Percentiles rank a stretch among this genome's conserved stretches.
Evolutionary conservation across 164 flowering plant species (phyloP).

Genomic region (Nelumbo lutea): DNA sequence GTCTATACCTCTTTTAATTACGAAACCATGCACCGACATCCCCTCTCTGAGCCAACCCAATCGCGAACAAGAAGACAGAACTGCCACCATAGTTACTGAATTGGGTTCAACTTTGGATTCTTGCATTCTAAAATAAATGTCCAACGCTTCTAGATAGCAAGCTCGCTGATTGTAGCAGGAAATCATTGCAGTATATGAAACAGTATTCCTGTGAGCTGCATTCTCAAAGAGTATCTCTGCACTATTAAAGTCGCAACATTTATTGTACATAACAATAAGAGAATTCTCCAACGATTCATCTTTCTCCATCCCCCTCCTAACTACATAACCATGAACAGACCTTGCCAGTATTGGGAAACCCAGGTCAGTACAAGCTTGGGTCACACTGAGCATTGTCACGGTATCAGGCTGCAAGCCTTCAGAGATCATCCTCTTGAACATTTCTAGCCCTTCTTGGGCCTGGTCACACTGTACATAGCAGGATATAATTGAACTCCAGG

Average conservation of each 20-base stretch:
- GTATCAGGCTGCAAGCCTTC: slow-evolving; percentile 46
- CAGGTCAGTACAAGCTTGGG: slow-evolving; percentile 60
- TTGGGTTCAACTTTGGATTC: slow-evolving; percentile 34
- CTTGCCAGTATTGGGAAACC: slow-evolving; percentile 37
- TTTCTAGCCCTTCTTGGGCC: slow-evolving; percentile 36
- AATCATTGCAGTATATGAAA: slow-evolving; percentile 64
- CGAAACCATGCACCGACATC: slow-evolving; percentile 57
- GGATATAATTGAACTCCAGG: slow-evolving; percentile 66
- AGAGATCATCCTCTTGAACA: slow-evolving; percentile 44
- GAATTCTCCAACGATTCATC: slow-evolving; percentile 42
- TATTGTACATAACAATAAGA: slow-evolving; percentile 56
- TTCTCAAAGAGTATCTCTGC: slow-evolving; percentile 44
- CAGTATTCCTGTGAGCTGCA: slow-evolving; percentile 13
- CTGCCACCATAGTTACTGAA: slow-evolving; percentile 45
- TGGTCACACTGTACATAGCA: slow-evolving; percentile 44
- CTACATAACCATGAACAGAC: slow-evolving; percentile 54
- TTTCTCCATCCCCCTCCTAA: slow-evolving; percentile 33
- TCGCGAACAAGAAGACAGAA: slow-evolving; percentile 53
- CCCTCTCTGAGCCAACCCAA: slow-evolving; percentile 48
- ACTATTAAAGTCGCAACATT: slow-evolving; percentile 46
- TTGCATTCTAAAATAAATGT: slow-evolving; percentile 39
- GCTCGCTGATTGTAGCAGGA: slow-evolving; percentile 54
- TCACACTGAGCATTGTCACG: slow-evolving; percentile 49
- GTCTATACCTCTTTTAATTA: slow-evolving; percentile 38
- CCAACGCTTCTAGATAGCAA: slow-evolving; percentile 38